Evolutionary conservation across 75 land plant species (phyloP).

Genomic region (Azolla pinnata): DNA sequence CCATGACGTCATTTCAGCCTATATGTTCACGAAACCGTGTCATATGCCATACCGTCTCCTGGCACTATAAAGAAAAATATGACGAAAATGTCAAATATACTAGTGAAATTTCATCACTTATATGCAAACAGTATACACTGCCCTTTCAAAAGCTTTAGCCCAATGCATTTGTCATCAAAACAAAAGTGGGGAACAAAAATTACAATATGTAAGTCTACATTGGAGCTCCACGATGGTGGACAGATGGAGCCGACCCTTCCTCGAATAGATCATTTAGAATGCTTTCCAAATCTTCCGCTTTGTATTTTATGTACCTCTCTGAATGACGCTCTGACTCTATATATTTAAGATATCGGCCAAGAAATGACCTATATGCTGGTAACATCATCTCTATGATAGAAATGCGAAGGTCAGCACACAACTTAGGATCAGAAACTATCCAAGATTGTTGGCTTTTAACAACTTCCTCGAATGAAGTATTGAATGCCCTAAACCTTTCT

Average conservation of each 20-base stretch:
- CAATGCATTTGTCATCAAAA: too few species aligned
- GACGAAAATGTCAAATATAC: too few species aligned
- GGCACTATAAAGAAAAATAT: too few species aligned
- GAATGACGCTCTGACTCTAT: conserved; percentile 56
- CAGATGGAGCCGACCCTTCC: conserved; percentile 25
- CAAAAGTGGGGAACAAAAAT: too few species aligned
- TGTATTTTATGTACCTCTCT: conserved; percentile 56
- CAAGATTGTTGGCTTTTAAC: conserved; percentile 48
- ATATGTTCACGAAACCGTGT: too few species aligned
- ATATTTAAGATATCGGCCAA: conserved; percentile 45
- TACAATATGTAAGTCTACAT: too few species aligned
- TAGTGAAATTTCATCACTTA: too few species aligned
- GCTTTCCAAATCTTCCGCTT: conserved; percentile 55
- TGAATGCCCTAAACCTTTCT: conserved; percentile 66
- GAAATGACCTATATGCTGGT: conserved; percentile 64
- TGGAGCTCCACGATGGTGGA: not conserved
- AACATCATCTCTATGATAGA: conserved; percentile 49
- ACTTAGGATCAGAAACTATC: conserved; percentile 56
- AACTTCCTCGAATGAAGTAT: conserved; percentile 61
- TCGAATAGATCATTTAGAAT: conserved; percentile 59
- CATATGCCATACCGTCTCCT: too few species aligned
- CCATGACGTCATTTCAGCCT: too few species aligned
- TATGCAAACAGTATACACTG: too few species aligned
- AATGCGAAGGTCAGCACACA: conserved; percentile 55
- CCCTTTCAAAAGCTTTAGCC: too few species aligned